A percentile compares a stretch with the other conserved stretches of the same genome.
Evolutionary conservation across 108 stramenopile species (phyloP).

Genomic region (Cylindrotheca fusiformis): DNA sequence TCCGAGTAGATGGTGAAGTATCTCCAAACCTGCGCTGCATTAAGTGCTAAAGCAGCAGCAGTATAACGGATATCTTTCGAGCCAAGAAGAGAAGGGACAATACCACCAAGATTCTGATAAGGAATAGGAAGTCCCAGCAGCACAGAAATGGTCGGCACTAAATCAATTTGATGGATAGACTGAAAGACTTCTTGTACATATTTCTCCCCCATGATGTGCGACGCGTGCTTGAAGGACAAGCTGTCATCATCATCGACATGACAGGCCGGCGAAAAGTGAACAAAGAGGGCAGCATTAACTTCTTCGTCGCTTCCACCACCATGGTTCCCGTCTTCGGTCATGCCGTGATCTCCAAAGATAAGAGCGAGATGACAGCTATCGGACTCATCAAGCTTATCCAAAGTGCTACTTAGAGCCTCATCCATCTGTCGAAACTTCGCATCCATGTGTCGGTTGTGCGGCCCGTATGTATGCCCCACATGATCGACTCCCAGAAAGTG

Average conservation of each 20-base stretch:
- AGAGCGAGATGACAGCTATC: conserved; percentile 59
- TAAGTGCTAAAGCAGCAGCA: conserved; percentile 70
- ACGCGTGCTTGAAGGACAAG: background rate
- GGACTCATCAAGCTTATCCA: conserved; percentile 50
- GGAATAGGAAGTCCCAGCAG: conserved; percentile 92
- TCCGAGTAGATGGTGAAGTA: conserved; percentile 74
- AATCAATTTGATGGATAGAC: conserved; percentile 87
- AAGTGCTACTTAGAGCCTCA: conserved; percentile 54
- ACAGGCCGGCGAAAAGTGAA: conserved; percentile 78
- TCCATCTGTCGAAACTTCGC: conserved; percentile 92
- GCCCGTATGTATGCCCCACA: conserved; percentile 96
- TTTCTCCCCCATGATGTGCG: conserved; percentile 28
- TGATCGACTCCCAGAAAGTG: conserved; percentile 98
- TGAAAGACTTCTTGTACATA: conserved; percentile 40
- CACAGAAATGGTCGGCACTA: conserved; percentile 92
- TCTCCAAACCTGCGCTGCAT: conserved; percentile 87
- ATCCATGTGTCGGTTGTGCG: conserved; percentile 85
- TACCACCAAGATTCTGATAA: conserved; percentile 89
- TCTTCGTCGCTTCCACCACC: conserved; percentile 96
- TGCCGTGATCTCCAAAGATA: conserved; percentile 95
- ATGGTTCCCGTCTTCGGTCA: conserved; percentile 99
- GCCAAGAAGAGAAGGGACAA: conserved; percentile 80
- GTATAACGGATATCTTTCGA: conserved; percentile 31
- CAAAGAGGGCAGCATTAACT: conserved; percentile 90
- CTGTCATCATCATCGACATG: conserved; percentile 25